phyloP scores from a whole-genome alignment of 1,284 basidiomycete species.

The Rhodofomes roseus region DNA sequence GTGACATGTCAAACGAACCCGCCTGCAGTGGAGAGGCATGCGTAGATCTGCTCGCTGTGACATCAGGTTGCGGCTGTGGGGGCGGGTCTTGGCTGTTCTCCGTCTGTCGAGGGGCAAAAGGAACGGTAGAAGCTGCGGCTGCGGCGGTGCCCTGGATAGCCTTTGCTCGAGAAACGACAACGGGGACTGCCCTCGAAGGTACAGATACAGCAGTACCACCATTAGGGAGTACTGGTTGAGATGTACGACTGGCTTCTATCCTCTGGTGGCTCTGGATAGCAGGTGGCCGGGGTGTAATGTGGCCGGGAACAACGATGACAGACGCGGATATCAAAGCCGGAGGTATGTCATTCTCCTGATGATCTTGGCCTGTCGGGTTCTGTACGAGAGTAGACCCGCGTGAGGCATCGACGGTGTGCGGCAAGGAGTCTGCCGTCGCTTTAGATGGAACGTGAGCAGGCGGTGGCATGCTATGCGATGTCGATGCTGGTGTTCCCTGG shows the following conservation, averaged over 20 bases:
- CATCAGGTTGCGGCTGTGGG: neutral
- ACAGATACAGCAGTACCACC: neutral
- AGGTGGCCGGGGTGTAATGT: neutral
- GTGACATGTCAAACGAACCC: neutral
- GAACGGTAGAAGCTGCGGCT: no score
- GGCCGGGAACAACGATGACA: neutral
- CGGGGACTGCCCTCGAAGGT: slow-evolving; percentile 6
- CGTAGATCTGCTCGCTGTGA: no score
- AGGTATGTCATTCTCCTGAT: neutral
- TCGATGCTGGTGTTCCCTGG: neutral
- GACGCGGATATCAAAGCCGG: neutral
- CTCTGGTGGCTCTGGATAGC: neutral
- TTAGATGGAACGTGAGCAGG: neutral
- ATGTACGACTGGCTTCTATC: neutral
- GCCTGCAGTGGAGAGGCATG: neutral
- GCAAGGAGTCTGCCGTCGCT: neutral
- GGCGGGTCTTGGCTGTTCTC: neutral
- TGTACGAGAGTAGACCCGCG: neutral
- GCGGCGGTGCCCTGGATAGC: neutral
- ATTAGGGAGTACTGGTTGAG: neutral
- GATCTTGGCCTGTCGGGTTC: neutral
- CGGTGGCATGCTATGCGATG: neutral
- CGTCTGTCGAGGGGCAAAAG: neutral
- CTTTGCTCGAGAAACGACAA: neutral
- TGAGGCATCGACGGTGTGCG: neutral